phyloP scores from a whole-genome alignment of 2,329 filamentous ascomycete genomes.

The Aspergillus viridinutans region DNA sequence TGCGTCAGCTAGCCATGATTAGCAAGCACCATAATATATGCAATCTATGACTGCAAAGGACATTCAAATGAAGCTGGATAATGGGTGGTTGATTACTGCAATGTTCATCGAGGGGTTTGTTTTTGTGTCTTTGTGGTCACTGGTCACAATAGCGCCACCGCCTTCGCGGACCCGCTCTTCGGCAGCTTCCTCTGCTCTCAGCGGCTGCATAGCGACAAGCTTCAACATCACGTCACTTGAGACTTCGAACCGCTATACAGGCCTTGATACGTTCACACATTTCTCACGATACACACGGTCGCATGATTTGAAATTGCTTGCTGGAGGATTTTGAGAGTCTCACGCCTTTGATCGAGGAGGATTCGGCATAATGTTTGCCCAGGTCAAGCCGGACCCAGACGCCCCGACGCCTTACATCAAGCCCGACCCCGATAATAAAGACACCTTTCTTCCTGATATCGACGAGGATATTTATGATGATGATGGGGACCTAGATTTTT shows the following conservation, averaged over 20 bases:
- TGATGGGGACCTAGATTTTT: constrained; percentile 60
- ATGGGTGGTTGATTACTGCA: neutral
- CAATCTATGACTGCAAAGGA: neutral
- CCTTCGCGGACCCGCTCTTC: constrained; percentile 12
- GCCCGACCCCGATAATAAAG: constrained; percentile 39
- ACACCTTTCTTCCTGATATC: constrained; percentile 28
- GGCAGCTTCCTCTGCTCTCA: constrained; percentile 1
- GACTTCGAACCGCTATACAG: neutral
- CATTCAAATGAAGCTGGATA: neutral
- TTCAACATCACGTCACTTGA: constrained; percentile 8
- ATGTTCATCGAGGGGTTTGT: neutral
- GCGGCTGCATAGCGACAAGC: neutral
- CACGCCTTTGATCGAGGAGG: neutral
- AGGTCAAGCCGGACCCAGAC: constrained; percentile 41
- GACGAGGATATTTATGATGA: constrained; percentile 67
- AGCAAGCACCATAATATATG: neutral
- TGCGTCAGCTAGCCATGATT: neutral
- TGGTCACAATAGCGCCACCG: constrained; percentile 11
- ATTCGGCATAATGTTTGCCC: constrained; percentile 26
- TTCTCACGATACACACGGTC: neutral
- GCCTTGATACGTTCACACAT: neutral
- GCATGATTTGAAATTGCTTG: neutral
- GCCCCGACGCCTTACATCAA: constrained; percentile 36
- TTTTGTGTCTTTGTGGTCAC: neutral
- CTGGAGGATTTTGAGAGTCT: neutral